Evolutionary conservation across 139 green algal species (phyloP), one percentile per base, ranked within the genome.

Genomic region (Chlamydomonas sp.): DNA sequence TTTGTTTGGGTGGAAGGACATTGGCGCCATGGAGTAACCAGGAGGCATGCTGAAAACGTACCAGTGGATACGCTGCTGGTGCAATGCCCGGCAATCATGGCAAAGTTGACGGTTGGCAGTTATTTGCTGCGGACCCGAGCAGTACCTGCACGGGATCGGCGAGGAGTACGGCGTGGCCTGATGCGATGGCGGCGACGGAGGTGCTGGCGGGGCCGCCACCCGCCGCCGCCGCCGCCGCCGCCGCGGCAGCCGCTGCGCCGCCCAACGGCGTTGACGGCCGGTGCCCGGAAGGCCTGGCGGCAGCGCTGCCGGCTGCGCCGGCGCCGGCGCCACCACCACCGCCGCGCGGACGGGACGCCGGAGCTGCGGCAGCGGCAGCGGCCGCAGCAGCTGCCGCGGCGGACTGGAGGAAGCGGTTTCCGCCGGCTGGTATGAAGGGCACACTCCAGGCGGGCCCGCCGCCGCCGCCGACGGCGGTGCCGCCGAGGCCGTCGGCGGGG

Each of bases 401-500:
- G 49, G 49, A 16, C 5, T 59, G 31, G 2, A 88, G 75, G 84
- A 88, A 88, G 18, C 63, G 84, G 64, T 88, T 88, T 57, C 84
- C 84, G 18, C 84, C 84, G 57, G 84, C 84, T 14, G 75, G 63
- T 57, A 88, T n/a, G 64, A 88, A 88, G 63, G 84, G 84, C 75
- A 88, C 84, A 10, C 20, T 17, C 84, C 84, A 88, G 57, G 84
- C 15, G 7, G 73, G 83, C 31, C 31, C 31, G 31, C 31, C 31
- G 31, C n/a, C 7, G n/a, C 3, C 67, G 81, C 59, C 66, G 69
- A 16, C 31, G 72, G 3, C 72, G 61, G 1, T 62, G 69, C 5
- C 73, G 31, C 58, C 73, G 73, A 18, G 9, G 66, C 17, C 83
- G 61, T 8, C 31, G 49, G 78, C 9, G n/a, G 16, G n/a, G 60